Conservation (phyloP, 179 eudicot genomes). For the Silene noctiflora region DNA sequence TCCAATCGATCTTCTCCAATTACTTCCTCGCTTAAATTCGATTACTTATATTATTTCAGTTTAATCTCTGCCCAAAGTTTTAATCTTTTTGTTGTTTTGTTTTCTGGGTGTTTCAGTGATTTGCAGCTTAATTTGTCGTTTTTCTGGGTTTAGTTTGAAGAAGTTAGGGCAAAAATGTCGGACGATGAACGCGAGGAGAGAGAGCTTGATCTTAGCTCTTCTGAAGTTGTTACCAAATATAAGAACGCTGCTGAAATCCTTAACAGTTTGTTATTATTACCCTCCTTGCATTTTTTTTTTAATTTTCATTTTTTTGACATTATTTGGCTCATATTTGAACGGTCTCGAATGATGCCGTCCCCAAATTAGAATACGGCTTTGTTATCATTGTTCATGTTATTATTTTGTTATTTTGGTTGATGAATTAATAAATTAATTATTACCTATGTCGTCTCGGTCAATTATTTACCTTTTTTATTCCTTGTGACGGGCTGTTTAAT, state of each 20-base stretch:
- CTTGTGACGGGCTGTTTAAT: too few species aligned
- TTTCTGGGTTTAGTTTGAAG: neutral
- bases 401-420: neutral
- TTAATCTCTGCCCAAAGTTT: neutral
- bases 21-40: neutral
- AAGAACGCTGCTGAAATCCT: conserved; percentile 88
- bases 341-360: neutral
- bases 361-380: neutral
- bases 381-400: neutral
- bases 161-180: conserved; percentile 41
- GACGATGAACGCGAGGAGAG: conserved; percentile 91
- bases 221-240: conserved; percentile 94
- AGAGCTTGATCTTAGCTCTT: conserved; percentile 83
- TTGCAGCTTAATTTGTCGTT: neutral
- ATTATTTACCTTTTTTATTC: too few species aligned
- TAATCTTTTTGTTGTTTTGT: neutral
- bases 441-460: neutral
- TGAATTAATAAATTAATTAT: neutral
- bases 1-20: conserved; percentile 8
- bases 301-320: too few species aligned
- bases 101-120: conserved; percentile 17
- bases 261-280: neutral
- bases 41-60: neutral
- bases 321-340: neutral
- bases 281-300: neutral